Conservation (phyloP, 164 flowering plant genomes). For the Stephania yunnanensis region DNA sequence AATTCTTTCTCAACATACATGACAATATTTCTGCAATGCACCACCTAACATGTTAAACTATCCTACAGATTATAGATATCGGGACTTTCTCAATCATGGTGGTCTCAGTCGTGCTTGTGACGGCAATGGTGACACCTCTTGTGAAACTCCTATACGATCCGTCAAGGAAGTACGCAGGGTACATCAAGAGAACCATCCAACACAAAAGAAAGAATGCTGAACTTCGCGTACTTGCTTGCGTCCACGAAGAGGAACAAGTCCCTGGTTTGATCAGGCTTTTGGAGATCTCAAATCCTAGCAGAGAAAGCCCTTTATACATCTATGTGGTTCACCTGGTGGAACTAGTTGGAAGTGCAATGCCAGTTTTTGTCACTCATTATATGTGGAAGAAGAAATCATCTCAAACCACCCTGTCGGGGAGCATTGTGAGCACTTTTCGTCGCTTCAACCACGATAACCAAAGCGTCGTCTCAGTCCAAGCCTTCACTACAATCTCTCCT, state of each 20-base stretch:
- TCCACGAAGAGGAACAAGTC: conserved; percentile 33
- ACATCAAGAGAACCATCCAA: conserved; percentile 38
- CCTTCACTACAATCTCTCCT: conserved; percentile 36
- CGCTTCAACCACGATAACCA: conserved; percentile 24
- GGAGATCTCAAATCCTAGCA: conserved; percentile 32
- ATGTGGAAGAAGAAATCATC: conserved; percentile 4
- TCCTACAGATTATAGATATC: background rate
- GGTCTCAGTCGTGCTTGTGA: conserved; percentile 27
- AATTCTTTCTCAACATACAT: background rate
- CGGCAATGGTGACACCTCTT: conserved; percentile 32
- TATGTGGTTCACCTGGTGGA: conserved; percentile 29
- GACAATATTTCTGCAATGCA: background rate
- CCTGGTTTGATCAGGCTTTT: conserved; percentile 30
- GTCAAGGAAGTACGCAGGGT: conserved; percentile 35
- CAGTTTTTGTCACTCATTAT: conserved; percentile 33
- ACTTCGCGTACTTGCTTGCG: conserved; percentile 37
- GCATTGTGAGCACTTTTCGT: conserved; percentile 31
- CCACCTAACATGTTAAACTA: background rate
- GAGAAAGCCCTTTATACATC: conserved; percentile 29
- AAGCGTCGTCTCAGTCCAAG: conserved; percentile 19
- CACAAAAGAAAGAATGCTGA: conserved; percentile 25
- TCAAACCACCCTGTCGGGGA: conserved; percentile 7
- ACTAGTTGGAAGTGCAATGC: conserved; percentile 34
- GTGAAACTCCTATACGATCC: conserved; percentile 41
- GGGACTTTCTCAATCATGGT: conserved; percentile 17